phyloP scores from a whole-genome alignment of 1,284 basidiomycete species.

The Bjerkandera adusta region DNA sequence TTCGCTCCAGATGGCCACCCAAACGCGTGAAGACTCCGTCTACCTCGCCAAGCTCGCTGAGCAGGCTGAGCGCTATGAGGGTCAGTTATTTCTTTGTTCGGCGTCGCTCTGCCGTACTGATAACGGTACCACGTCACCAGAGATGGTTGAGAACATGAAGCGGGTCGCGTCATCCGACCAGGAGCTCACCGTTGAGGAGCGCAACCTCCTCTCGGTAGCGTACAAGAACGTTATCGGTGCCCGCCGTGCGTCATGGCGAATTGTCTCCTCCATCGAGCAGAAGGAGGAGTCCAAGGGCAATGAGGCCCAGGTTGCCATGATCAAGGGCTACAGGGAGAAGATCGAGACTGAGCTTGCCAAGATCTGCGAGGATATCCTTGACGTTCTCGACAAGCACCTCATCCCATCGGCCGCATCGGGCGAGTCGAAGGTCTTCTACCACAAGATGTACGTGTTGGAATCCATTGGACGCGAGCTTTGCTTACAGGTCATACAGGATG shows the following conservation, averaged over 20 bases:
- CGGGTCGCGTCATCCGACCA: constrained; percentile 94
- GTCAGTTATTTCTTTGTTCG: too few species aligned
- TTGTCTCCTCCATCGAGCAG: constrained; percentile 99
- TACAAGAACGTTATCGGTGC: constrained; percentile 99
- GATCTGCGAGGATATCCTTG: constrained; percentile 99
- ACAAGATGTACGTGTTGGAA: constrained; percentile 88
- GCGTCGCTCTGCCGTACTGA: constrained; percentile 27
- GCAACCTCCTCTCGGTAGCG: constrained; percentile 97
- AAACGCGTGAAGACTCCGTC: constrained; percentile 93
- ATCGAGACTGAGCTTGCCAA: constrained; percentile 97
- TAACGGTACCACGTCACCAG: constrained; percentile 40
- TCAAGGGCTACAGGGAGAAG: constrained; percentile 98
- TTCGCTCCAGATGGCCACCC: constrained; percentile 60
- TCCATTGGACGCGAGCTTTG: constrained; percentile 1
- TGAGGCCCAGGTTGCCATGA: constrained; percentile 96
- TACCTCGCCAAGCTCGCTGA: constrained; percentile 99
- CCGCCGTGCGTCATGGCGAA: constrained; percentile 98
- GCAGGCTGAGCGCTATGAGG: constrained; percentile 98
- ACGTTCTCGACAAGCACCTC: constrained; percentile 98
- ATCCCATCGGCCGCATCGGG: constrained; percentile 98
- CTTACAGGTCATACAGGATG: constrained; percentile 66
- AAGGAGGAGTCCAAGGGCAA: constrained; percentile 99
- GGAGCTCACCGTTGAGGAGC: constrained; percentile 99
- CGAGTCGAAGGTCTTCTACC: constrained; percentile 99
- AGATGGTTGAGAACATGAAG: constrained; percentile 99